phyloP scores from a whole-genome alignment of 2,329 filamentous ascomycete species.

The Bipolaris gigantea region DNA sequence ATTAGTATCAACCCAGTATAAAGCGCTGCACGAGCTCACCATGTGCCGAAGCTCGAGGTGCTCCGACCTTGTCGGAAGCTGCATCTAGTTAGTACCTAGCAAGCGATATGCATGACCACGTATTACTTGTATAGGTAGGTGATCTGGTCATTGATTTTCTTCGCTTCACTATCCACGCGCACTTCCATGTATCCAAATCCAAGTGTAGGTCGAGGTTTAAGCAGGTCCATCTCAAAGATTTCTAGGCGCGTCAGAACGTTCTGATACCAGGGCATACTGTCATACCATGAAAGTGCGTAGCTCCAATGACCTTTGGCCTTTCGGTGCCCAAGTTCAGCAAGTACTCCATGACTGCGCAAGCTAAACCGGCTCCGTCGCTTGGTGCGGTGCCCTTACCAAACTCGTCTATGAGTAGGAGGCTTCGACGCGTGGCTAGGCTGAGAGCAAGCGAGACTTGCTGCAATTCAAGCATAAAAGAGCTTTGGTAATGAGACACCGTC shows the following conservation, averaged over 20 bases:
- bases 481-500: slow-evolving; percentile 65
- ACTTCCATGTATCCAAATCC: slow-evolving; percentile 74
- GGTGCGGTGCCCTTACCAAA: slow-evolving; percentile 74
- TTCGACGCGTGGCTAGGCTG: slow-evolving; percentile 72
- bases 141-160: slow-evolving; percentile 62
- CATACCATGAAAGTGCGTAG: slow-evolving; percentile 65
- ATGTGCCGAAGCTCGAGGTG: slow-evolving; percentile 79
- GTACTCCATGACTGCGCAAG: slow-evolving; percentile 63
- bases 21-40: slow-evolving; percentile 42
- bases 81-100: slow-evolving; percentile 12
- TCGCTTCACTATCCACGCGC: slow-evolving; percentile 57
- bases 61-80: slow-evolving; percentile 66
- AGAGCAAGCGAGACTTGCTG: slow-evolving; percentile 82
- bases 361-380: slow-evolving; percentile 65
- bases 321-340: slow-evolving; percentile 53
- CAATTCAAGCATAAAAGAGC: slow-evolving; percentile 78
- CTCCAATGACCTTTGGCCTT: slow-evolving; percentile 62
- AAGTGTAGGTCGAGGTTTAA: slow-evolving; percentile 56
- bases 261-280: background rate
- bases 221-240: slow-evolving; percentile 67
- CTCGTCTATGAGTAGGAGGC: slow-evolving; percentile 88
- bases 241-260: slow-evolving; percentile 50
- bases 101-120: background rate
- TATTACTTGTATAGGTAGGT: slow-evolving; percentile 71
- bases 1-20: background rate